phyloP scores from a whole-genome alignment of 78 protist species.

The Dictyostelium purpureum region DNA sequence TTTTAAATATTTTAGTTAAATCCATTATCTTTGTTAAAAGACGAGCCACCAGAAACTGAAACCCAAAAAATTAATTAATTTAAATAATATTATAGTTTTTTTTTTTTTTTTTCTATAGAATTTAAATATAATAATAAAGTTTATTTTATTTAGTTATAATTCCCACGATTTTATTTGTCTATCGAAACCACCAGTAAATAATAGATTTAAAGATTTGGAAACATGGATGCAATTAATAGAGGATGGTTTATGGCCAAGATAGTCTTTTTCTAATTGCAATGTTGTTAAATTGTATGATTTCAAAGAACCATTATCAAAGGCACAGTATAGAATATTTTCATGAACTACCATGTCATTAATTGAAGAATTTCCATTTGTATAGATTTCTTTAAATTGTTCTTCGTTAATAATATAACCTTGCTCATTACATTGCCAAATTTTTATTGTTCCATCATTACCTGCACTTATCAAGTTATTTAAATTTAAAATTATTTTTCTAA shows the following conservation, averaged over 20 bases:
- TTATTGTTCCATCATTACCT: slow-evolving; percentile 52
- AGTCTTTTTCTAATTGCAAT: background rate
- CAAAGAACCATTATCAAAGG: background rate
- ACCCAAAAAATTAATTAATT: background rate
- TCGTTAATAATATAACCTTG: background rate
- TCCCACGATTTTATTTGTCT: slow-evolving; percentile 19
- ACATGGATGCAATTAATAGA: slow-evolving; percentile 43
- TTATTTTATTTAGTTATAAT: background rate
- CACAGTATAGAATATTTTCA: background rate
- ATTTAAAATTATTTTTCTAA: background rate
- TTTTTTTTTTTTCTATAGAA: too few species aligned
- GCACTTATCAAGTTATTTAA: slow-evolving; percentile 12
- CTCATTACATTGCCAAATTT: slow-evolving; percentile 12
- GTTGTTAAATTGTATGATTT: background rate
- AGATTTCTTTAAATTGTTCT: background rate
- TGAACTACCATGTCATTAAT: background rate
- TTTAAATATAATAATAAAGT: too few species aligned
- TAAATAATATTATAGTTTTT: background rate
- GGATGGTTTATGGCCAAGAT: slow-evolving; percentile 28
- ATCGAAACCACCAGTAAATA: slow-evolving; percentile 64
- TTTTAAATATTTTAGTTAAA: background rate
- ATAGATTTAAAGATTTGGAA: background rate
- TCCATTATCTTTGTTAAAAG: slow-evolving; percentile 28
- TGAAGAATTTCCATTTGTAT: background rate
- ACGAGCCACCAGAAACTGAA: slow-evolving; percentile 4